Base-by-base conservation (phyloP, 2,329 filamentous ascomycete species). In the Penicillium sp. region DNA sequence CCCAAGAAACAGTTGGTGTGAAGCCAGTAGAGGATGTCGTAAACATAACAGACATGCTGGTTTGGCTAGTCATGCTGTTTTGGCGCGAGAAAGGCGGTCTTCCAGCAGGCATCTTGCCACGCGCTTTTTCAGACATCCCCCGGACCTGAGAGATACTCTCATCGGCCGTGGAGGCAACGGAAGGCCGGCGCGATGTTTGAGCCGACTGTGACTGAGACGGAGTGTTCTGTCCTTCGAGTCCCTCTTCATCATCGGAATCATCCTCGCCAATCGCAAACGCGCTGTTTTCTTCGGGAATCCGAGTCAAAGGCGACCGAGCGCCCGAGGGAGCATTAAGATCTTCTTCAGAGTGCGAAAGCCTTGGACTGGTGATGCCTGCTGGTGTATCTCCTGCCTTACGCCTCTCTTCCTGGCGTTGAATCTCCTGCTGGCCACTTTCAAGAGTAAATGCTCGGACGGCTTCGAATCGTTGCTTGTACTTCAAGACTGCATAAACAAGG, bases 41-140 rank as follows among this genome's bases (percentile, higher is more conserved):
- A 14, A 78, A 76, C 20, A 80, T 70, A 32, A 78, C 74, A 10
- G 83, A 79, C 60, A 84, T 76, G 57, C 82, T 82, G 47, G 77
- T 80, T 28, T 96, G 75, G 60, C 89, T 95, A 1, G 87, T 87
- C 23, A 84, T 87, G 67, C 89, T 94, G 63, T 93, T 95, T 62
- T 95, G 89, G 14, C 91, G 78, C 0, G 90, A 95, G 65, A 96
- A 95, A 1, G 80, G 80, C n/a, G 81, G 79, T 40, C 85, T 77
- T 1, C 87, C 86, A 10, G 87, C 89, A 23, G 91, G 93, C 82
- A 95, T 89, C 69, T 98, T 98, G 6, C 93, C 93, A 40, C 93
- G 78, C 13, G 93, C 93, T 67, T 97, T 98, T 69, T 97, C 93
- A 16, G 91, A 96, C 87, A 97, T 95, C 44, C 89, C 89, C 47